Evolutionary conservation across 116 monocot species (phyloP), one percentile per base, ranked within the genome.

Genomic region (Papilionanthe hybrid): DNA sequence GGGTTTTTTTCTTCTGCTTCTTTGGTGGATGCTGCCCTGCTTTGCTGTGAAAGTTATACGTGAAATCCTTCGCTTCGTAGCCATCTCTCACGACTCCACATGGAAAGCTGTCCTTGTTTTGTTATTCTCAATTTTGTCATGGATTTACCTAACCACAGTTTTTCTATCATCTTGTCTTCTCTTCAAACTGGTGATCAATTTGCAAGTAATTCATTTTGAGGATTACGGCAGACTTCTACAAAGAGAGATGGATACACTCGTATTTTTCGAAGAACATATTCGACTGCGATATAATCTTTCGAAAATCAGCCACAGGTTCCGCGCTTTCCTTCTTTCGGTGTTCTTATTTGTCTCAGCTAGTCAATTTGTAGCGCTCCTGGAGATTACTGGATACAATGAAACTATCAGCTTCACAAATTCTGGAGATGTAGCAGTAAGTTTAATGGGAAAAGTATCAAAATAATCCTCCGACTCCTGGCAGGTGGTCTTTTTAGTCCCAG

Each of bases 271-370:
- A 78, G 89, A 96, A 75, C 96, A 96, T 82, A 47, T 73, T 12
- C 88, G 89, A 45, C 77, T 96, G 9, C 88, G 94, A 37, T 85
- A 84, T 67, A 86, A 92, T 79, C 92, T 96, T 0, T 93, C 90
- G 5, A 94, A 92, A 86, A 96, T 94, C 77, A 96, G 96, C 79
- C 94, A 96, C 82, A 86, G 93, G 47, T 96, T 96, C 76, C 85
- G 94, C 8, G 79, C 85, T 60, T 94, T 88, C 81, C 90, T 96
- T 79, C 72, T 94, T 10, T 81, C 91, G 25, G 12, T 89, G 32
- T 94, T 92, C 72, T 56, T 89, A n/a, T 78, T 85, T 81, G 84
- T 90, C 28, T 81, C 92, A 30, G 87, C 83, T 78, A 91, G 88
- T 79, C 88, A 93, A 65, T 82, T 86, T 77, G 87, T 88, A 32